Base-by-base conservation (phyloP, 352 stramenopile species). In the Pythium aquatile region DNA sequence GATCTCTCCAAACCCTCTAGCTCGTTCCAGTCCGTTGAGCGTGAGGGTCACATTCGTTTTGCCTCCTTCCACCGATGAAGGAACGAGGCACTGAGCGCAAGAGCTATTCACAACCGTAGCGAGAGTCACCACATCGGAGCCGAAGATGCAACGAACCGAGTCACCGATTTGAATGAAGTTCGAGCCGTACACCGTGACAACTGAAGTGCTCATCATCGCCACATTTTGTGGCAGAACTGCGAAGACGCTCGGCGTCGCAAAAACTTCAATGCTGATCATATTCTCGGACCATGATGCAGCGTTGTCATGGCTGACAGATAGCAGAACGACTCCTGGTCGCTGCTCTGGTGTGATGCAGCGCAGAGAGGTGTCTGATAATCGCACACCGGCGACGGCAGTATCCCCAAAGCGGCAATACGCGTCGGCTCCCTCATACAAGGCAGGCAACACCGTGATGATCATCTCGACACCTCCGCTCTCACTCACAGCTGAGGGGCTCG, bases 381-480 rank as follows among this genome's bases (percentile, higher is more conserved):
- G 30, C 13, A 69, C 5, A 8, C 61, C 57, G 11, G 17, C 29
- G 4, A 68, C 61, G 0, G 63, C 29, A 2, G n/a, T 29, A 6
- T 73, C 56, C 9, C 66, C 61, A n/a, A 69, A 69, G 10, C 60
- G 55, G 30, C 66, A 73, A 3, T 24, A 20, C 2, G 68, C 14
- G 30, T 63, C 62, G 0, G 66, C 54, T 28, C 58, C 54, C n/a
- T 60, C 26, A 10, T 60, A 61, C 17, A 66, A n/a, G 2, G 28
- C 24, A 1, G 40, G 24, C 1, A 44, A 24, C 5, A 69, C 61
- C 16, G 63, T 63, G 16, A 89, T 63, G 46, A 85, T 42, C 24
- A 75, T 37, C 24, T 75, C 65, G 0, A 49, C 61, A 42, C 81
- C 81, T 26, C 81, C 81, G 14, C 63, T 57, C 24, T 91, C 78